Evolutionary conservation across 805 yeast species (phyloP).

Genomic region (Candida coleopterorum): DNA sequence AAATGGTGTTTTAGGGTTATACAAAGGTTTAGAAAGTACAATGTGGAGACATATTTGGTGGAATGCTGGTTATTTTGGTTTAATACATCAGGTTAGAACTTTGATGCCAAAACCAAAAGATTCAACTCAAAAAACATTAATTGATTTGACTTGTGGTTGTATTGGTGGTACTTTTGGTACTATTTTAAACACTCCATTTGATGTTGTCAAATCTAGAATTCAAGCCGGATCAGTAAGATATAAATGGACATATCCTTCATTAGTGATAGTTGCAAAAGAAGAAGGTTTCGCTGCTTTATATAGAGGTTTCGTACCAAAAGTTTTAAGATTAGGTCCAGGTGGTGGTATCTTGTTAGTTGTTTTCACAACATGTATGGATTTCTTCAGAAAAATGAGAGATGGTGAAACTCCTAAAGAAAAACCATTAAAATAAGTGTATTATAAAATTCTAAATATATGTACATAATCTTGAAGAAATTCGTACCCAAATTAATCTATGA

Average conservation of each 20-base stretch:
- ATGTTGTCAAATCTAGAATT: constrained; percentile 94
- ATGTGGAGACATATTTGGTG: constrained; percentile 94
- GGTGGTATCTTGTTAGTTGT: constrained; percentile 98
- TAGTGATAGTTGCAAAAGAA: constrained; percentile 70
- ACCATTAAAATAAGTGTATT: constrained; percentile 3
- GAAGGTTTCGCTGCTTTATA: constrained; percentile 91
- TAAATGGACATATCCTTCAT: constrained; percentile 86
- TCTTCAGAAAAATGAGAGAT: constrained; percentile 61
- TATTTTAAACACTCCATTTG: constrained; percentile 92
- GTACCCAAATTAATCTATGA: no score
- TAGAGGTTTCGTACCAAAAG: constrained; percentile 97
- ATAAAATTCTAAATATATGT: no score
- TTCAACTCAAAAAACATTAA: constrained; percentile 69
- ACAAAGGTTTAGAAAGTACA: constrained; percentile 95
- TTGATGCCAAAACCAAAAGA: constrained; percentile 74
- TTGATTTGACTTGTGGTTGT: constrained; percentile 88
- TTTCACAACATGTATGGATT: constrained; percentile 92
- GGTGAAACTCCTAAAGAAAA: constrained; percentile 12
- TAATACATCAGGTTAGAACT: constrained; percentile 79
- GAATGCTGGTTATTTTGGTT: constrained; percentile 98
- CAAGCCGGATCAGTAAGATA: constrained; percentile 89
- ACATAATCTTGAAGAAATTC: no score
- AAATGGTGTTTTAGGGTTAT: constrained; percentile 80
- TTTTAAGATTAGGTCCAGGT: constrained; percentile 96
- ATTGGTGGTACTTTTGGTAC: constrained; percentile 98